Evolutionary conservation across 2,329 filamentous ascomycete genomes (phyloP).

Genomic region (Elsinoe necatrix): DNA sequence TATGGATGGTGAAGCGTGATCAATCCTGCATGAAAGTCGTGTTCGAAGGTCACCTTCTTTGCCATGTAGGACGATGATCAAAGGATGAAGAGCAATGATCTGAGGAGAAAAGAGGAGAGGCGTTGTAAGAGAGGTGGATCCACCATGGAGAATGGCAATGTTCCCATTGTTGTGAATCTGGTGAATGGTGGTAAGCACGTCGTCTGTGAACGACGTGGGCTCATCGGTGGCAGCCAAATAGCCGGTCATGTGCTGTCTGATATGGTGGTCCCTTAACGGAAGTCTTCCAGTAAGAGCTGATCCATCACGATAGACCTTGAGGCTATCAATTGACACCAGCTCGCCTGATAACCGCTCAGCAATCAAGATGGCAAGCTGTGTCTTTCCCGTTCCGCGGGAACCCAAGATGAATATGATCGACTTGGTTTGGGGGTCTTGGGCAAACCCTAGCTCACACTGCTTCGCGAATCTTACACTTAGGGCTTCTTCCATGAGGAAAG

Average conservation of each 20-base stretch:
- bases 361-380: neutral
- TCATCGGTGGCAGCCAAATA: neutral
- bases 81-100: neutral
- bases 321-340: neutral
- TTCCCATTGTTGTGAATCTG: neutral
- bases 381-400: neutral
- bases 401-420: neutral
- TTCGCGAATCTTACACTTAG: neutral
- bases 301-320: neutral
- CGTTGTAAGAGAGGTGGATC: neutral
- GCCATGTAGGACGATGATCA: neutral
- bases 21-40: neutral
- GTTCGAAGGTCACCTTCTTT: neutral
- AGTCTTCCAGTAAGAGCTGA: neutral
- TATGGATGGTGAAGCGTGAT: neutral
- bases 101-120: neutral
- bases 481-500: neutral
- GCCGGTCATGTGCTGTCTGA: neutral
- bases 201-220: neutral
- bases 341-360: neutral
- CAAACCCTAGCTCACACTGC: neutral
- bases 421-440: neutral
- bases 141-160: neutral
- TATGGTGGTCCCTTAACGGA: neutral
- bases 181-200: neutral